phyloP scores from a whole-genome alignment of 2,329 filamentous ascomycete species.

The Capronia americana region DNA sequence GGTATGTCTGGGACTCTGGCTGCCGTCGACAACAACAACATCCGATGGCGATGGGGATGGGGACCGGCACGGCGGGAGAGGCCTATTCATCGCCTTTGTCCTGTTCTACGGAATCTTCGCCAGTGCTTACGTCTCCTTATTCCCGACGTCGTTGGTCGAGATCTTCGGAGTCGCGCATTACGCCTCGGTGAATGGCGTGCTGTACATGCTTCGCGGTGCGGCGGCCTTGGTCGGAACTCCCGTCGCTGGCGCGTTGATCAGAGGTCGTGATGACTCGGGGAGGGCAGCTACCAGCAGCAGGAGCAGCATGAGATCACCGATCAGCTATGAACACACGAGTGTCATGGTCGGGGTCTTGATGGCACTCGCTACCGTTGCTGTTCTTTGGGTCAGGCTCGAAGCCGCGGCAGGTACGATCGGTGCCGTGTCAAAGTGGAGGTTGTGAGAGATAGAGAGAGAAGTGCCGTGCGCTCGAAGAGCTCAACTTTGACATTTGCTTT shows the following conservation, averaged over 20 bases:
- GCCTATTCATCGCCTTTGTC: constrained; percentile 41
- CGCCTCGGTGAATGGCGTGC: constrained; percentile 47
- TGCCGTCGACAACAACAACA: constrained; percentile 18
- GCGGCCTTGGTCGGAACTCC: constrained; percentile 49
- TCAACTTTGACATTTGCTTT: no score
- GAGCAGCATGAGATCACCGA: constrained; percentile 35
- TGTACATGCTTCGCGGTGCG: constrained; percentile 49
- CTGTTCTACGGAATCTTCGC: constrained; percentile 49
- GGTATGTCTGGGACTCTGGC: constrained; percentile 42
- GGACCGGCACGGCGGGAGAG: no score
- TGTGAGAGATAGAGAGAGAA: constrained; percentile 1
- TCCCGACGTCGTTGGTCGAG: constrained; percentile 49
- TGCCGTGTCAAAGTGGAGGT: constrained; percentile 6
- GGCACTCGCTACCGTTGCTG: constrained; percentile 41
- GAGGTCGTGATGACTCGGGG: not conserved
- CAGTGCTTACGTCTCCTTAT: constrained; percentile 46
- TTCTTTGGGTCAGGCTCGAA: constrained; percentile 43
- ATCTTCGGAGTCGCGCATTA: constrained; percentile 48
- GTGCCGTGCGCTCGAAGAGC: no score
- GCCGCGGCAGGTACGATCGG: constrained; percentile 12
- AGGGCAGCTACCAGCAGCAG: no score
- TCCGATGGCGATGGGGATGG: constrained; percentile 23
- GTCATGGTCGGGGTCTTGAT: constrained; percentile 42
- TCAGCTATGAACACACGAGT: constrained; percentile 40
- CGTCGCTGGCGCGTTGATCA: constrained; percentile 42